phyloP scores from a whole-genome alignment of 1,284 basidiomycete species.

The Leccinum pallidistipes region DNA sequence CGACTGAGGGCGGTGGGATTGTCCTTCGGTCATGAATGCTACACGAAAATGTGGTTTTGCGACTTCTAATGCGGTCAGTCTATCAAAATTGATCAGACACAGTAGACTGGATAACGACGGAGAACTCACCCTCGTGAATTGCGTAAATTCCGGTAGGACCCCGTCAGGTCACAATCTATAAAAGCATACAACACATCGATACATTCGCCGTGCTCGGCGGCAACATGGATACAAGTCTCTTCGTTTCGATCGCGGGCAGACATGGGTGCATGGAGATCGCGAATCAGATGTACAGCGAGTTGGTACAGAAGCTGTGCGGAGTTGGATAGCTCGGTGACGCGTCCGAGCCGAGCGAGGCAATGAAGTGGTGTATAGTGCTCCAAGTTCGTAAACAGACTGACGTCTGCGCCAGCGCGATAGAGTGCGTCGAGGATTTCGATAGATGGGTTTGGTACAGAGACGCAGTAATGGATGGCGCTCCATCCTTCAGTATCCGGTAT shows the following conservation, averaged over 20 bases:
- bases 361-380: slow-evolving; percentile 70
- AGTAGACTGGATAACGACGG: not conserved
- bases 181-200: slow-evolving; percentile 60
- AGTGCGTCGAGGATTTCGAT: slow-evolving; percentile 62
- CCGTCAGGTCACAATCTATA: slow-evolving; percentile 59
- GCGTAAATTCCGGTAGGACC: slow-evolving; percentile 53
- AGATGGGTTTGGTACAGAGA: slow-evolving; percentile 53
- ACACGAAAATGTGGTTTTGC: slow-evolving; percentile 59
- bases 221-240: slow-evolving; percentile 92
- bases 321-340: slow-evolving; percentile 38
- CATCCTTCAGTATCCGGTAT: slow-evolving; percentile 63
- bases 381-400: slow-evolving; percentile 62
- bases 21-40: slow-evolving; percentile 54
- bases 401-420: slow-evolving; percentile 71
- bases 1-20: slow-evolving; percentile 48
- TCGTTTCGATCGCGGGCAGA: slow-evolving; percentile 75
- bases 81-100: slow-evolving; percentile 27
- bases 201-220: slow-evolving; percentile 85
- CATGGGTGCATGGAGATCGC: slow-evolving; percentile 64
- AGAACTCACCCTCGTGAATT: slow-evolving; percentile 63
- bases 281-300: slow-evolving; percentile 64
- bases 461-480: slow-evolving; percentile 70
- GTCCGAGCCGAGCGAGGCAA: slow-evolving; percentile 59
- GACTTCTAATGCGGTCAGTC: slow-evolving; percentile 65
- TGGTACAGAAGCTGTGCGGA: slow-evolving; percentile 46